Evolutionary conservation across 495 filamentous ascomycete genomes (phyloP).

Genomic region (Penicillium nucicola): DNA sequence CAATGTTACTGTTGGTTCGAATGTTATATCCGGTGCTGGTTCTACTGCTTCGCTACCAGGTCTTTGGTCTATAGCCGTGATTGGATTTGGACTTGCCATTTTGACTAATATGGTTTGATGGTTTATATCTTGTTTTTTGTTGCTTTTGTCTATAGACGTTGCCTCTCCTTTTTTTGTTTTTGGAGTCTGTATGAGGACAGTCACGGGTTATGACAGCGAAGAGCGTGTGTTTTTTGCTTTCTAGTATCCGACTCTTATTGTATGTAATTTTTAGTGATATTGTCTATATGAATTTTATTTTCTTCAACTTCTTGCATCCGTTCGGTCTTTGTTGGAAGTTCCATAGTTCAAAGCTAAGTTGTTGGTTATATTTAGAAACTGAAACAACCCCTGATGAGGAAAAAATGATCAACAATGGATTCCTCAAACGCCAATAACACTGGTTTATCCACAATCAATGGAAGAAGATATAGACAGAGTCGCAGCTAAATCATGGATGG

Average conservation of each 20-base stretch:
- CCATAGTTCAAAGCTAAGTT: too few relatives aligned
- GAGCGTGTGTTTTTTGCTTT: conserved; percentile 10
- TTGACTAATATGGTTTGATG: neutral
- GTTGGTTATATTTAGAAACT: neutral
- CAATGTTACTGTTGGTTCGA: conserved; percentile 45
- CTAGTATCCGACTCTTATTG: neutral
- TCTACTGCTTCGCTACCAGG: conserved; percentile 1
- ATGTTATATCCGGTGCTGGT: conserved; percentile 13
- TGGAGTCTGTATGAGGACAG: conserved; percentile 3
- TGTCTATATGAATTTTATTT: conserved; percentile 1
- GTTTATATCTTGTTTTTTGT: neutral
- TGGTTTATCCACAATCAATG: neutral
- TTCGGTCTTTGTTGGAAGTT: neutral
- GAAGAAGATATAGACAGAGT: neutral
- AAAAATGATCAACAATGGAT: neutral
- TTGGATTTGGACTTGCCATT: neutral
- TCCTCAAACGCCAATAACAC: neutral
- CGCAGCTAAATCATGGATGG: neutral
- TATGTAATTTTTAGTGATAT: conserved; percentile 3
- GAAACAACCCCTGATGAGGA: neutral
- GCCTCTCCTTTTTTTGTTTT: conserved; percentile 6
- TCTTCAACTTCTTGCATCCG: neutral
- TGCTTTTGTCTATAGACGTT: conserved; percentile 1
- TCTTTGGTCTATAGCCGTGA: neutral
- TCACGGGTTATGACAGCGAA: conserved; percentile 26